These are phyloP conservation scores for Fusarium equiseti DNA, from an alignment of 2,329 filamentous ascomycete species.

Conservation along the genomic window DNA sequence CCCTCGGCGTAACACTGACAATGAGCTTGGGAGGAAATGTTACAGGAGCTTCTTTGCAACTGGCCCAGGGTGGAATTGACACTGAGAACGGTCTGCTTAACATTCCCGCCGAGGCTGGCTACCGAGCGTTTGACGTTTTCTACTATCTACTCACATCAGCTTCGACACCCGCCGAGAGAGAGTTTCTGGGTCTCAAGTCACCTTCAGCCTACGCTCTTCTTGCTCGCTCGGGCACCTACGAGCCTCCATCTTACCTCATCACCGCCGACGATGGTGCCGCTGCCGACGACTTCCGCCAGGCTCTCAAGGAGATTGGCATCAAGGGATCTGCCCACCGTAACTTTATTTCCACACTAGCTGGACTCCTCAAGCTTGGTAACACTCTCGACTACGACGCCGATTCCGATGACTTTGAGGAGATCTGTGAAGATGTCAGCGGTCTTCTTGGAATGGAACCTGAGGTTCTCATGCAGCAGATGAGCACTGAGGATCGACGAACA, in stretches of 20 bases:
- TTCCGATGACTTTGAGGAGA: conserved; percentile 83
- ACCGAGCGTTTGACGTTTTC: conserved; percentile 96
- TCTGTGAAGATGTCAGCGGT: conserved; percentile 90
- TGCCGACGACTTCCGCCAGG: conserved; percentile 90
- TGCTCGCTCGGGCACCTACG: conserved; percentile 85
- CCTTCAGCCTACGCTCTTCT: conserved; percentile 83
- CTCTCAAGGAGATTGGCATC: conserved; percentile 92
- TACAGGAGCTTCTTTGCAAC: conserved; percentile 77
- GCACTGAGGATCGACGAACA: conserved; percentile 84
- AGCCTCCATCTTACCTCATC: conserved; percentile 87
- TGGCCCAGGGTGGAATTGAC: conserved; percentile 91
- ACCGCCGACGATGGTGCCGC: conserved; percentile 92
- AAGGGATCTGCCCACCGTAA: conserved; percentile 86
- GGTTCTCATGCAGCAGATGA: conserved; percentile 80
- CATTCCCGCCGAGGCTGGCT: conserved; percentile 82
- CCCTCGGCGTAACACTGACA: conserved; percentile 83
- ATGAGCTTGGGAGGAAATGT: conserved; percentile 85
- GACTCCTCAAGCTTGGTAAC: conserved; percentile 90
- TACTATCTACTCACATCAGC: conserved; percentile 96
- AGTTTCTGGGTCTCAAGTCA: conserved; percentile 84
- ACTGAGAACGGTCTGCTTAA: conserved; percentile 82
- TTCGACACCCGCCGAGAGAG: conserved; percentile 87
- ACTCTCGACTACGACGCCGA: conserved; percentile 88
- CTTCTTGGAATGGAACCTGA: conserved; percentile 90
- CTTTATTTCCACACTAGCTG: conserved; percentile 87